phyloP scores from a whole-genome alignment of 495 filamentous ascomycete genomes.

The Penicillium coffeae region DNA sequence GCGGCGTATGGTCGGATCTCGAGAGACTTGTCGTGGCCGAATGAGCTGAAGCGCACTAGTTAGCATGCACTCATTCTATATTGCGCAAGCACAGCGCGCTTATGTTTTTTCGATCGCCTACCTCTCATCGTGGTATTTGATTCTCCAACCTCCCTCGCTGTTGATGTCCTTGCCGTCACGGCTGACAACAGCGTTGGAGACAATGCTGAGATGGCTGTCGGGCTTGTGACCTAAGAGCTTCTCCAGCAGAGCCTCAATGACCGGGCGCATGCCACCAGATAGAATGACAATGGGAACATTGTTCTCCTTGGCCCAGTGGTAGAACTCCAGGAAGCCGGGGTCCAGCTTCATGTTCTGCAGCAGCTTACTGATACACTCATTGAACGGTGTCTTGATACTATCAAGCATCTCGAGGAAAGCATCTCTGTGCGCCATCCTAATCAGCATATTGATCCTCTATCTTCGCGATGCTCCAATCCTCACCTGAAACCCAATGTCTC shows the following conservation, averaged over 20 bases:
- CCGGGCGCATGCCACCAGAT: constrained; percentile 85
- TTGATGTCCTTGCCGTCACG: constrained; percentile 70
- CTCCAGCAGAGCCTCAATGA: constrained; percentile 79
- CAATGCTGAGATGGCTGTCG: constrained; percentile 68
- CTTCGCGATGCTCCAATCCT: background rate
- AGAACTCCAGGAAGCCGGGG: constrained; percentile 80
- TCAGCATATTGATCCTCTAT: background rate
- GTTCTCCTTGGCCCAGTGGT: constrained; percentile 69
- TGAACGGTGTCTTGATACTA: constrained; percentile 70
- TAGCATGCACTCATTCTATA: background rate
- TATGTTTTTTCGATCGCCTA: constrained; percentile 28
- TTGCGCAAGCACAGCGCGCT: background rate
- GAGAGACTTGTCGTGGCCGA: constrained; percentile 90
- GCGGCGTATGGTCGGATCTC: constrained; percentile 81
- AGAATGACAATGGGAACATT: constrained; percentile 90
- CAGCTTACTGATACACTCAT: constrained; percentile 71
- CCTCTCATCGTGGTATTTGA: constrained; percentile 85
- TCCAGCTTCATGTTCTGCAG: constrained; percentile 83
- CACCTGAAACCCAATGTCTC: constrained; percentile 68
- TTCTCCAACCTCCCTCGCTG: constrained; percentile 76
- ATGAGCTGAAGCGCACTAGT: constrained; percentile 49
- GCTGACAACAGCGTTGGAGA: constrained; percentile 74
- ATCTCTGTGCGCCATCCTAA: constrained; percentile 45
- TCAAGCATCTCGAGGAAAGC: constrained; percentile 86
- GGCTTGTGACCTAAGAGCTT: constrained; percentile 69